Evolutionary conservation across 768 basidiomycete species (phyloP).

Genomic region (Termitomyces sp.): DNA sequence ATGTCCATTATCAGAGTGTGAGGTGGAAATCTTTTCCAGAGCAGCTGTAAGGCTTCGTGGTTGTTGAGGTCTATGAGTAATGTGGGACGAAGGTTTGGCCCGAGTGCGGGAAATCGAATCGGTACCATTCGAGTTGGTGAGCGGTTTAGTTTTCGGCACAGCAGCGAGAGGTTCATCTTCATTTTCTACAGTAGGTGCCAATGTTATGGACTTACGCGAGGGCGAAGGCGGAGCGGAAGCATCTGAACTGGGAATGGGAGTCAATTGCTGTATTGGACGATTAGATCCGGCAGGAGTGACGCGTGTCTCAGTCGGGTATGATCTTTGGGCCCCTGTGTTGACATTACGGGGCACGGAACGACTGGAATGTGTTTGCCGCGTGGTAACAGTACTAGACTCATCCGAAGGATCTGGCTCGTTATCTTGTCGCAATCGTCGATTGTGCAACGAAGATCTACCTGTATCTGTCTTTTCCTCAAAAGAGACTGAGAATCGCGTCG

Average conservation of each 20-base stretch:
- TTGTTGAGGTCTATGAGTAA: slow-evolving; percentile 47
- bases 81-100: slow-evolving; percentile 50
- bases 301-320: slow-evolving; percentile 24
- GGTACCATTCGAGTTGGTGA: slow-evolving; percentile 15
- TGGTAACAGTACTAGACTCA: slow-evolving; percentile 8
- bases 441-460: slow-evolving; percentile 15
- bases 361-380: slow-evolving; percentile 25
- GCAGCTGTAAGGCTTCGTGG: slow-evolving; percentile 74
- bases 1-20: slow-evolving; percentile 37
- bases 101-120: slow-evolving; percentile 41
- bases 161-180: slow-evolving; percentile 19
- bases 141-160: slow-evolving; percentile 29
- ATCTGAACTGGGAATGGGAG: slow-evolving; percentile 69
- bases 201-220: slow-evolving; percentile 35
- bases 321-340: slow-evolving; percentile 21
- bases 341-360: slow-evolving; percentile 19
- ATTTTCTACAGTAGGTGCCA: slow-evolving; percentile 22
- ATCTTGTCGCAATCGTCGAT: slow-evolving; percentile 30
- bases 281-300: slow-evolving; percentile 18
- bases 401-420: slow-evolving; percentile 24
- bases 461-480: slow-evolving; percentile 16
- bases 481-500: slow-evolving; percentile 38
- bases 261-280: slow-evolving; percentile 39
- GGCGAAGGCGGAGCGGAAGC: slow-evolving; percentile 52
- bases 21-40: slow-evolving; percentile 52